phyloP scores from a whole-genome alignment of 345 rosid genomes.

The Acer yangbiense region DNA sequence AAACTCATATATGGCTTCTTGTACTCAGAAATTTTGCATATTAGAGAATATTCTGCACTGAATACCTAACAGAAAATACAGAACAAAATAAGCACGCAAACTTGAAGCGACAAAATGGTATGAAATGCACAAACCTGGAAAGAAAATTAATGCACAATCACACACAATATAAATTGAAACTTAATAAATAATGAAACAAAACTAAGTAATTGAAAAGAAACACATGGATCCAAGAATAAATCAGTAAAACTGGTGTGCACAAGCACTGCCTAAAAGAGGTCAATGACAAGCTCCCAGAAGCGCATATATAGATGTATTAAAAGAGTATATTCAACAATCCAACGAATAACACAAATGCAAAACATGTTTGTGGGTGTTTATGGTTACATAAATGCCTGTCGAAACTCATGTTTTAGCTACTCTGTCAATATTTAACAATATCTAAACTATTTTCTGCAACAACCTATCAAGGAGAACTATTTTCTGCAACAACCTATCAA shows the following conservation, averaged over 20 bases:
- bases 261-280: neutral
- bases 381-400: neutral
- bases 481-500: neutral
- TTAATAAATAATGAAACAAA: neutral
- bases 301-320: neutral
- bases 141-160: conserved; percentile 1
- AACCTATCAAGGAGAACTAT: neutral
- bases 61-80: conserved; percentile 56
- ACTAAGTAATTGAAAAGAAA: neutral
- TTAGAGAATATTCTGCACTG: conserved; percentile 78
- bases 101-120: conserved; percentile 9
- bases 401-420: conserved; percentile 12
- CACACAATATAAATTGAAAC: neutral
- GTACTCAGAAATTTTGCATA: conserved; percentile 88
- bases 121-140: conserved; percentile 1
- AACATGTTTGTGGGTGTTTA: neutral
- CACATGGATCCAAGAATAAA: neutral
- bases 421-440: neutral
- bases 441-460: neutral
- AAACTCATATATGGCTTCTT: conserved; percentile 82
- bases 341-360: neutral
- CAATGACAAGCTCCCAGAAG: neutral
- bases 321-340: neutral
- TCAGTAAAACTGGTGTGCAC: neutral
- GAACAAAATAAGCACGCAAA: neutral